Percentiles rank a stretch among this genome's conserved stretches.
Conservation (phyloP, 345 rosid species). For the Isatis tinctoria region DNA sequence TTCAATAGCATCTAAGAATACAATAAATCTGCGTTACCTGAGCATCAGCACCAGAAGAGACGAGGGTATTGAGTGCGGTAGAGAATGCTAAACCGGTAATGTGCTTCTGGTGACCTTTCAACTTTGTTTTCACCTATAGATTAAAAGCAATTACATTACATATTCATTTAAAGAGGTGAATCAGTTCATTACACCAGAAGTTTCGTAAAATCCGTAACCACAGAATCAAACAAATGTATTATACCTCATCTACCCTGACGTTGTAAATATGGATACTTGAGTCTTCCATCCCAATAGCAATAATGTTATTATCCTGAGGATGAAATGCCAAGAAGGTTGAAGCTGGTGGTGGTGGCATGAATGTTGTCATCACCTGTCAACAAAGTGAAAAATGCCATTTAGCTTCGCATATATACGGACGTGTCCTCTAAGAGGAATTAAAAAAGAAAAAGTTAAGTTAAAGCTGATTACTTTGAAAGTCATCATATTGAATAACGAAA, state of each 20-base stretch:
- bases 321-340: constrained; percentile 54
- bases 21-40: constrained; percentile 42
- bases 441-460: background rate
- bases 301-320: constrained; percentile 54
- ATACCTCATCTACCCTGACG: constrained; percentile 55
- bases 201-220: background rate
- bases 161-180: background rate
- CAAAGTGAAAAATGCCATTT: background rate
- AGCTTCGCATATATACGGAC: background rate
- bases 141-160: background rate
- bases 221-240: background rate
- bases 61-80: constrained; percentile 46
- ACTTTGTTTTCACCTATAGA: constrained; percentile 60
- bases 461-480: constrained; percentile 42
- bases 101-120: constrained; percentile 73
- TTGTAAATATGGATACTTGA: constrained; percentile 52
- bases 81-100: constrained; percentile 85
- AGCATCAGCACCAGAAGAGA: constrained; percentile 90
- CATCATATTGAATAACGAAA: constrained; percentile 57
- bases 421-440: background rate
- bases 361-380: constrained; percentile 56
- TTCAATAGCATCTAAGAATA: background rate
- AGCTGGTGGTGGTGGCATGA: constrained; percentile 58
- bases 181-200: background rate
- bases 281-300: constrained; percentile 59